phyloP scores from a whole-genome alignment of 352 stramenopile genomes.

The Pythium phragmitis region DNA sequence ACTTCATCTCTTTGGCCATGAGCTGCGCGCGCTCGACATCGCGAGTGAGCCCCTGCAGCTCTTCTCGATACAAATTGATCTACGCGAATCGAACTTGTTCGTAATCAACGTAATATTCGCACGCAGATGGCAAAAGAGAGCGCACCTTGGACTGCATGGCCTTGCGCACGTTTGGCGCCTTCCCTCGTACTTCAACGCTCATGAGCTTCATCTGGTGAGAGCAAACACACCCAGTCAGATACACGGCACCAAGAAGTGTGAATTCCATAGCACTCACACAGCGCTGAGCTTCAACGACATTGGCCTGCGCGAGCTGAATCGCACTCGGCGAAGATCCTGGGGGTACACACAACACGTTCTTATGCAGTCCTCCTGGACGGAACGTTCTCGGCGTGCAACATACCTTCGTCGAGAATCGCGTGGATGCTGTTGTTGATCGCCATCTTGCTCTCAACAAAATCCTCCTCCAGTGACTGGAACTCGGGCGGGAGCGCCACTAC shows the following conservation, averaged over 20 bases:
- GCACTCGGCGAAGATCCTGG: conserved; percentile 37
- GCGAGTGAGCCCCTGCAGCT: conserved; percentile 62
- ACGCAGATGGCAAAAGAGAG: neutral
- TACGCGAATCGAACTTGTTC: neutral
- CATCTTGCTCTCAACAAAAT: conserved; percentile 84
- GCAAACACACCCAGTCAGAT: too few species aligned
- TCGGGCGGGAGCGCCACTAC: conserved; percentile 42
- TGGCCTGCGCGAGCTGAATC: conserved; percentile 56
- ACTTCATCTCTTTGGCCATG: conserved; percentile 54
- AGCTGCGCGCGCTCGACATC: conserved; percentile 72
- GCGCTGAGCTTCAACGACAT: conserved; percentile 69
- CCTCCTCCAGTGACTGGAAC: conserved; percentile 72
- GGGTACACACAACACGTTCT: neutral
- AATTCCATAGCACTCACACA: conserved; percentile 37
- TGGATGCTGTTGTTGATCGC: conserved; percentile 79
- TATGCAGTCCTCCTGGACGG: neutral
- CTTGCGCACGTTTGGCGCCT: conserved; percentile 56
- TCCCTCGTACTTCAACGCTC: conserved; percentile 70
- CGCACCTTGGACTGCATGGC: conserved; percentile 70
- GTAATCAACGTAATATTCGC: neutral
- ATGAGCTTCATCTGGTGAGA: conserved; percentile 69
- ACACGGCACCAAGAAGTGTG: too few species aligned
- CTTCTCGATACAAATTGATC: conserved; percentile 37
- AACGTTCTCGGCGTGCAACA: neutral
- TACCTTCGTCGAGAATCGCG: conserved; percentile 56